Evolutionary conservation across 2,329 filamentous ascomycete genomes (phyloP), one percentile per base, ranked within the genome.

Genomic region (Bimuria novae-zelandiae): DNA sequence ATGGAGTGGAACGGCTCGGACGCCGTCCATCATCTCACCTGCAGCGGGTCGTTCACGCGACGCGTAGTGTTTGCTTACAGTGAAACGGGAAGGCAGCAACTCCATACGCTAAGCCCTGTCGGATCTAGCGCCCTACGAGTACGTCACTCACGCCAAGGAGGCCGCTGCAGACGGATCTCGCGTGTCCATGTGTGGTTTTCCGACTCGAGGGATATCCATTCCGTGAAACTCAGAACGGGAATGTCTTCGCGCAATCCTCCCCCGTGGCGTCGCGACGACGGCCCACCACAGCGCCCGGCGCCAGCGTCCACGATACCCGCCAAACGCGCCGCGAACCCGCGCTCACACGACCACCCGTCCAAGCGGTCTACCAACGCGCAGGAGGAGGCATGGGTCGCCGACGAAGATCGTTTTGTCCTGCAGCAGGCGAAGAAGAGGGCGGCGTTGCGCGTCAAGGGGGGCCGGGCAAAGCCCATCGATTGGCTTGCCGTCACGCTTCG

Each of bases 391-490:
- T 99, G 94, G 81, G 90, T 97, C 17, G 90, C 93, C 47, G 90
- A 96, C 65, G 94, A 99, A 74, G 94, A 99, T 77, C 87, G 89
- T 60, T 99, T 99, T 69, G 94, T 97, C 51, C 79, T 99, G 68
- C 92, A 92, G 75, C 94, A 99, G 76, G 89, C 93, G 41, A 99
- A 97, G 81, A 97, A 95, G 80, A 97, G 97, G 79, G 93, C 94
- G 36, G 90, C 92, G 60, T 95, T 99, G 63, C 88, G 94, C 35
- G 92, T 97, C 40, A 90, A 92, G 63, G 92, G 95, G 74, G 89
- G 89, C 10, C 86, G 95, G 62, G 92, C 93, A 51, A 92, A 91
- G 69, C 89, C 93, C 8, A 93, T 97, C 67, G 94, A 99, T 77
- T 92, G 90, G 81, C 83, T 99, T 40, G 91, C 92, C 1, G 94